Percentiles rank a stretch among this genome's conserved stretches.
Evolutionary conservation across 306 rosid genomes (phyloP).

Genomic region (Vicia villosa): DNA sequence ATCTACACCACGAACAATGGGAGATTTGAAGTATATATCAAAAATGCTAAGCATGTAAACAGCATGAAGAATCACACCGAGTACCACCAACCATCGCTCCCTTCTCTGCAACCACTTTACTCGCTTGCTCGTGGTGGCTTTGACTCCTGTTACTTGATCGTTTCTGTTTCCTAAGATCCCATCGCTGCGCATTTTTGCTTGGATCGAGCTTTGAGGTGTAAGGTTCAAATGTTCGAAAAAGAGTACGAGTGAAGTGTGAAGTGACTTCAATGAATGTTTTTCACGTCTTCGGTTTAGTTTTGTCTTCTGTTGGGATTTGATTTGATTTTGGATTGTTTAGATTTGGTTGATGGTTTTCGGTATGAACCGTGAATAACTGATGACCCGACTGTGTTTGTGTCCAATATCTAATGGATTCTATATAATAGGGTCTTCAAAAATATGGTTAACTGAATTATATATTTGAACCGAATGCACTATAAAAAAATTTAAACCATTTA

Average conservation of each 20-base stretch:
- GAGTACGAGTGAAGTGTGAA: not conserved
- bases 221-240: not conserved
- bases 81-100: slow-evolving; percentile 75
- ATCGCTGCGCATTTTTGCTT: slow-evolving; percentile 46
- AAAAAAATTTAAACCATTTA: too few species aligned
- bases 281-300: not conserved
- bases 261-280: not conserved
- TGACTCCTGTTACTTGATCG: slow-evolving; percentile 16
- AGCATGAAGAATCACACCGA: slow-evolving; percentile 82
- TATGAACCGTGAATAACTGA: not conserved
- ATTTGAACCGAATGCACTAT: too few species aligned
- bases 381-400: not conserved
- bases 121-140: slow-evolving; percentile 27
- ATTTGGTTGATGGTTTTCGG: not conserved
- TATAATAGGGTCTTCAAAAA: too few species aligned
- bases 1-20: slow-evolving; percentile 81
- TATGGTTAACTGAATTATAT: too few species aligned
- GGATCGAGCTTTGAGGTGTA: not conserved
- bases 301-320: not conserved
- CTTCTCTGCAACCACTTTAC: slow-evolving; percentile 60
- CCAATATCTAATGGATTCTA: too few species aligned
- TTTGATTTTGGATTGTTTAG: not conserved
- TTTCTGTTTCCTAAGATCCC: slow-evolving; percentile 58
- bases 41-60: slow-evolving; percentile 89
- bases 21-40: slow-evolving; percentile 85